Evolutionary conservation across 306 rosid genomes (phyloP), one percentile per base, ranked within the genome.

Genomic region (Sophora flavescens): DNA sequence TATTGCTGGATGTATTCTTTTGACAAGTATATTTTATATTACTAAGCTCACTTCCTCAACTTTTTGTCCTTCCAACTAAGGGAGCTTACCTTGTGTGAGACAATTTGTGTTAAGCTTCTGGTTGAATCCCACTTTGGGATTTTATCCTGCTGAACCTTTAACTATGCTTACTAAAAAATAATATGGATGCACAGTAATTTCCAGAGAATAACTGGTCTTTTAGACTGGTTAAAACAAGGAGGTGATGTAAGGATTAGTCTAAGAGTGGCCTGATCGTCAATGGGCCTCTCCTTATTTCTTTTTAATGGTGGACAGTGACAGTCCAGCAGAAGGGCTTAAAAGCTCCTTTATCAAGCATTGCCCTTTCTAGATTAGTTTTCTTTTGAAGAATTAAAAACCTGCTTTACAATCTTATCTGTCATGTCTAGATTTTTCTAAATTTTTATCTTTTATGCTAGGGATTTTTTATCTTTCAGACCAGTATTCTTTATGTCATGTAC

Each of bases 341-440:
- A 65, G 54, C 48, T 78, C 52, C 63, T 59, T 50, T 26, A 26
- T 38, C 36, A 2, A 52, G 32, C 39, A 66, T 45, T 45, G n/a
- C 14, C 15, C 32, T 32, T 39, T 79, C 48, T 62, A 61, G 39
- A 41, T 62, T 63, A 16, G 9, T 62, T 41, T 78, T 78, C 68
- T 56, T 65, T 64, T 45, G 16, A 33, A 36, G 65, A 42, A 8
- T 67, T 35, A 62, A 68, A 62, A 47, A 26, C 6, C 28, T 12
- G 9, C 9, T 66, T 70, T 47, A 9, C 36, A 5, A 47, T 57
- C 59, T 77, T 58, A 28, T 47, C 6, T 14, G 14, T 47, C 28
- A 35, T 64, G 45, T 35, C 41, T 35, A 62, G 69, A 56, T 26
- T 6, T 64, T 35, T 77, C 10, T 36, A 17, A 57, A n/a, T 42